These are phyloP conservation scores for Acanthamoeba lenticulata DNA, from an alignment of 208 protist species.

Conservation along the genomic window DNA sequence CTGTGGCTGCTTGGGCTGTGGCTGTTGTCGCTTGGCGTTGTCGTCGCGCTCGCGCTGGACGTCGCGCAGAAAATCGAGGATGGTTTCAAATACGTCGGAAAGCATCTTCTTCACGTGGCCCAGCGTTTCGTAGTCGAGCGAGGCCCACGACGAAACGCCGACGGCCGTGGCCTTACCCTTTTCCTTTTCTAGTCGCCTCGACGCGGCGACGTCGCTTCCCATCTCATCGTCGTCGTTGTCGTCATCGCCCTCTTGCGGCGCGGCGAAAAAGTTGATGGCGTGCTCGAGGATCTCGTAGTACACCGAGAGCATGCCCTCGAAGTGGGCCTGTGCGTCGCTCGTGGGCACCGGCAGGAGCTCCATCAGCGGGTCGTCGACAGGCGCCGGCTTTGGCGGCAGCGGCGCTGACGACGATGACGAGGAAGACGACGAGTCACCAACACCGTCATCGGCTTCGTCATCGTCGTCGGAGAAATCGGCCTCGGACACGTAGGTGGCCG, in stretches of 20 bases:
- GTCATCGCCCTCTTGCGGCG: background rate
- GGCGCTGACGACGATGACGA: background rate
- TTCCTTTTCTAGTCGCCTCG: background rate
- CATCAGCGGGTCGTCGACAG: background rate
- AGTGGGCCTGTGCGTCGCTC: background rate
- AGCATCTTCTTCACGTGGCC: slow-evolving; percentile 35
- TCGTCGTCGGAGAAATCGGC: background rate
- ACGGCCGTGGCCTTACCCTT: background rate
- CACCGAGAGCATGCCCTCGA: slow-evolving; percentile 31
- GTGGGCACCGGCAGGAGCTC: background rate
- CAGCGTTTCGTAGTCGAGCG: slow-evolving; percentile 5
- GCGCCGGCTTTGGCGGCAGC: background rate
- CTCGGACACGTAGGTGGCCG: slow-evolving; percentile 8
- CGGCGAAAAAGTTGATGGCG: slow-evolving; percentile 48
- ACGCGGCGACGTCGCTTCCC: background rate
- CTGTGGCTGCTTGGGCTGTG: background rate
- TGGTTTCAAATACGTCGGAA: slow-evolving; percentile 37
- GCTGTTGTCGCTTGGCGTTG: too few species aligned
- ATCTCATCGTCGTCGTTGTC: background rate
- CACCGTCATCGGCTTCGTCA: slow-evolving; percentile 5
- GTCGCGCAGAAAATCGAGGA: slow-evolving; percentile 48
- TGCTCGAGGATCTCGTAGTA: slow-evolving; percentile 62
- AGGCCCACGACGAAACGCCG: background rate
- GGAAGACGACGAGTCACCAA: background rate
- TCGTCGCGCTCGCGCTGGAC: background rate